These are phyloP conservation scores for Aspergillus indologenus DNA, from an alignment of 495 filamentous ascomycete species.

Conservation along the genomic window DNA sequence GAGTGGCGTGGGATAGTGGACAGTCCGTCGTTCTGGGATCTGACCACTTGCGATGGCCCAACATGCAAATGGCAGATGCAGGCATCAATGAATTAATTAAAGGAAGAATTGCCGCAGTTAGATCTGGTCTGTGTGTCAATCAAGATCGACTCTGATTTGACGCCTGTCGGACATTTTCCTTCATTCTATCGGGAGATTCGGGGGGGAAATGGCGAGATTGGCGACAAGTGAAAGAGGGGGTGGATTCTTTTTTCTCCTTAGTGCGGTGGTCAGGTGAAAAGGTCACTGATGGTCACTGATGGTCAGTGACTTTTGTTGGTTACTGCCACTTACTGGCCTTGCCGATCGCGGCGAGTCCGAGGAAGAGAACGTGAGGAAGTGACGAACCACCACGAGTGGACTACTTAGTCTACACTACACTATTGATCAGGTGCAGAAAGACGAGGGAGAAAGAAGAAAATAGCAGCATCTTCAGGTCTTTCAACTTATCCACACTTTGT, in stretches of 20 bases:
- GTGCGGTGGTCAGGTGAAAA: constrained; percentile 24
- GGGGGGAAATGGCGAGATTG: not conserved
- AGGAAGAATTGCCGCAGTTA: constrained; percentile 8
- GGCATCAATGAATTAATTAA: constrained; percentile 8
- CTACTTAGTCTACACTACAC: too few relatives aligned
- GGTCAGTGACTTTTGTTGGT: not conserved
- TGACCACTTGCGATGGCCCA: constrained; percentile 8
- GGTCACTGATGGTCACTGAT: constrained; percentile 5
- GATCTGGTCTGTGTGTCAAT: constrained; percentile 19
- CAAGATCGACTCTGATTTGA: constrained; percentile 19
- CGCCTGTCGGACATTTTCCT: constrained; percentile 17
- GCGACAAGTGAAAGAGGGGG: too few relatives aligned
- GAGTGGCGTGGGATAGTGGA: constrained; percentile 27
- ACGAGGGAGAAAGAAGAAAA: too few relatives aligned
- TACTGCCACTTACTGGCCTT: not conserved
- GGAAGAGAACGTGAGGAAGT: not conserved
- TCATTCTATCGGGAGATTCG: not conserved
- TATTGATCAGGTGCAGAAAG: too few relatives aligned
- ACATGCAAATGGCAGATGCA: constrained; percentile 7
- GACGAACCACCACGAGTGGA: not conserved
- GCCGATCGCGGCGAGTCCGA: not conserved
- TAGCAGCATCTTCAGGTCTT: too few relatives aligned
- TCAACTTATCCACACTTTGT: too few relatives aligned
- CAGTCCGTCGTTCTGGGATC: constrained; percentile 15
- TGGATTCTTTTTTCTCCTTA: not conserved